A percentile compares a stretch with the other conserved stretches of the same genome.
Evolutionary conservation across 106 monocot genomes (phyloP).

Genomic region (Dendrobium chrysotoxum): DNA sequence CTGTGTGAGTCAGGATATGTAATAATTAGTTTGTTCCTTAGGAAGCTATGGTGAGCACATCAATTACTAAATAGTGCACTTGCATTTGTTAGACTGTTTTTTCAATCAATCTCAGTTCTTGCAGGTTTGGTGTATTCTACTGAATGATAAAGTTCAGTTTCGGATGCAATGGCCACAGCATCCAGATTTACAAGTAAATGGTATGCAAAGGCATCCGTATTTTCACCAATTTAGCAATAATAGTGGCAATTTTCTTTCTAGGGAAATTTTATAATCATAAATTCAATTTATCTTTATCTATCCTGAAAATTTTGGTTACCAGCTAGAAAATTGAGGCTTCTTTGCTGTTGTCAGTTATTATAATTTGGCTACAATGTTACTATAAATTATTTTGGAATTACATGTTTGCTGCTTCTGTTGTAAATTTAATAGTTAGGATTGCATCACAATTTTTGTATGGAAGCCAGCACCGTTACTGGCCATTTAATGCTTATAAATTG

Average conservation of each 20-base stretch:
- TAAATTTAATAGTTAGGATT: background rate
- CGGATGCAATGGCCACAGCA: conserved; percentile 96
- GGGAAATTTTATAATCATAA: background rate
- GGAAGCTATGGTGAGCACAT: background rate
- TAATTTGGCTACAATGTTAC: background rate
- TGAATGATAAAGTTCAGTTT: conserved; percentile 93
- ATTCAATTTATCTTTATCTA: background rate
- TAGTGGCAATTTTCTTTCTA: background rate
- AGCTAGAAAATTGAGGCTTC: background rate
- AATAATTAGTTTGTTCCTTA: background rate
- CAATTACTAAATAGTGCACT: background rate
- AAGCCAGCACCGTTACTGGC: no score
- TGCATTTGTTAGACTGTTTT: background rate
- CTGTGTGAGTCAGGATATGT: background rate
- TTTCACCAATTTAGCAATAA: background rate
- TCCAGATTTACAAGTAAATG: conserved; percentile 79
- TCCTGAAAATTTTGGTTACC: background rate
- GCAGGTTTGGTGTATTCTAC: conserved; percentile 93
- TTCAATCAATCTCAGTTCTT: conserved; percentile 8
- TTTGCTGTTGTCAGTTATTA: background rate
- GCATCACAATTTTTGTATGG: no score
- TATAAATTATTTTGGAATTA: background rate
- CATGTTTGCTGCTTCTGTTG: background rate
- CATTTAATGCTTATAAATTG: no score
- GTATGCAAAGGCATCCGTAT: conserved; percentile 27